phyloP scores from a whole-genome alignment of 1,284 basidiomycete genomes.

The Boletus semigastroideus region DNA sequence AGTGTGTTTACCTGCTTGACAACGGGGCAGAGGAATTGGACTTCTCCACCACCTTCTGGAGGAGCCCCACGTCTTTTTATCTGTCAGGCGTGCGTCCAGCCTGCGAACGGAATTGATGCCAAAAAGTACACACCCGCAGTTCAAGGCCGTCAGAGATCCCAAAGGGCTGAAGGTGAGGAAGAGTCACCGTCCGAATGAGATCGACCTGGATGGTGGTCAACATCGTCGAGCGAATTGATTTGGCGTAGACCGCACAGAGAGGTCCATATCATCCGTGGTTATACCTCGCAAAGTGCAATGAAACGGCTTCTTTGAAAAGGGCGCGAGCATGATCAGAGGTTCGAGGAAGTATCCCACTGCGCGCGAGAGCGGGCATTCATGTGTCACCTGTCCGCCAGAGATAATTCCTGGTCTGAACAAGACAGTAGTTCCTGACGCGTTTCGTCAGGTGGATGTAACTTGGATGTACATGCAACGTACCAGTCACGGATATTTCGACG shows the following conservation, averaged over 20 bases:
- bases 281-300: conserved; percentile 84
- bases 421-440: conserved; percentile 75
- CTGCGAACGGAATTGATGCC: background rate
- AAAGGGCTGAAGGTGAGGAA: conserved; percentile 91
- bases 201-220: conserved; percentile 57
- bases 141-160: conserved; percentile 87
- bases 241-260: conserved; percentile 61
- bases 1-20: conserved; percentile 89
- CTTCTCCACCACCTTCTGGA: conserved; percentile 90
- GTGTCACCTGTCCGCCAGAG: conserved; percentile 77
- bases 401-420: conserved; percentile 93
- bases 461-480: conserved; percentile 40
- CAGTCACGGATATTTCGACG: conserved; percentile 96
- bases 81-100: conserved; percentile 38
- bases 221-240: background rate
- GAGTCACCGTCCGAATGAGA: conserved; percentile 86
- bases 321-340: conserved; percentile 85
- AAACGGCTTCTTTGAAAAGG: conserved; percentile 90
- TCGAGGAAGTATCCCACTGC: conserved; percentile 96
- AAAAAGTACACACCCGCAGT: conserved; percentile 55
- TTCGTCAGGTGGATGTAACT: conserved; percentile 5
- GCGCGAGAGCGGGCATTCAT: conserved; percentile 86
- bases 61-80: conserved; percentile 93
- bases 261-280: conserved; percentile 86
- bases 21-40: conserved; percentile 90